Conservation (phyloP, 2,329 filamentous ascomycete genomes). For the Ophiocordyceps robertsii region DNA sequence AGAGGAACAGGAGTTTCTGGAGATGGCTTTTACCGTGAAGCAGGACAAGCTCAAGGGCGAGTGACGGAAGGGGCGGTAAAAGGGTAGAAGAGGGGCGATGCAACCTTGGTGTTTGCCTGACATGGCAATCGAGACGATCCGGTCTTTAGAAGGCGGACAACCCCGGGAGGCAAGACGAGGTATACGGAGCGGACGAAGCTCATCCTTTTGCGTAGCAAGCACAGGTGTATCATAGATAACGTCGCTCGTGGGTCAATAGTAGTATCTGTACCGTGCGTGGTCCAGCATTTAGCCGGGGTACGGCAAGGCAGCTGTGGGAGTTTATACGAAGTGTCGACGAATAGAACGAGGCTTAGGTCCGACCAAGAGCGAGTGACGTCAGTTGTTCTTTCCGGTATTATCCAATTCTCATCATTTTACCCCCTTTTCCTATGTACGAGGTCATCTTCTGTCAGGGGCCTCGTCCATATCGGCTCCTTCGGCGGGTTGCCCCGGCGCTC, state of each 20-base stretch:
- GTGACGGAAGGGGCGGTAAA: constrained; percentile 13
- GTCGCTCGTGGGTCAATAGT: neutral
- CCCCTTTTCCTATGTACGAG: neutral
- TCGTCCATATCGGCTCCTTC: neutral
- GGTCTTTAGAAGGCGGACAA: neutral
- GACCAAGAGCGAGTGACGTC: neutral
- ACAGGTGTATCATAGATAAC: constrained; percentile 5
- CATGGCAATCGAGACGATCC: neutral
- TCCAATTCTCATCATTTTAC: neutral
- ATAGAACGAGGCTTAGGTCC: no score
- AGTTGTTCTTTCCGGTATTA: neutral
- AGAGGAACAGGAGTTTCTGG: constrained; percentile 78
- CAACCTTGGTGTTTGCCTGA: neutral
- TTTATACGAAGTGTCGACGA: neutral
- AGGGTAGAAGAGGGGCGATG: neutral
- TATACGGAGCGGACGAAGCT: neutral
- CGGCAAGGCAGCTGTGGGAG: neutral
- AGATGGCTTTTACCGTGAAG: constrained; percentile 49
- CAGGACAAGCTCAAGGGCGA: constrained; percentile 60
- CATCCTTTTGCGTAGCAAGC: constrained; percentile 4
- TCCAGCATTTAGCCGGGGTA: no score
- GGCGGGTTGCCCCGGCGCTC: neutral
- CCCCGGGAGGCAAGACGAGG: neutral
- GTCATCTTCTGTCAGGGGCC: neutral
- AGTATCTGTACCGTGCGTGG: constrained; percentile 3